Conservation (phyloP, 2,329 filamentous ascomycete genomes). For the Aspergillus unguis region DNA sequence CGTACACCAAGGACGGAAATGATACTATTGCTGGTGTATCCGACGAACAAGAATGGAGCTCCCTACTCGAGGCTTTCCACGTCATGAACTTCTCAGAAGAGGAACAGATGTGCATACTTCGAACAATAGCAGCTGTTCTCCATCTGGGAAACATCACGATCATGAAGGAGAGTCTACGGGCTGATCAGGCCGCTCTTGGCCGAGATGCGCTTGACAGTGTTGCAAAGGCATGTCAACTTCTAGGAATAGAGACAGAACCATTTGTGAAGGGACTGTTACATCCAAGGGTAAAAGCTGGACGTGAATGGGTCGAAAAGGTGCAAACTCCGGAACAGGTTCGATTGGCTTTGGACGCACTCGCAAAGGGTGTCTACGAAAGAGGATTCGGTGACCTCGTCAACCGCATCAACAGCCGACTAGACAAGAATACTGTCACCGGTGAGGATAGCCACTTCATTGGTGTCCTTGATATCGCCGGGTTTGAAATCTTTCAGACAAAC, state of each 20-base stretch:
- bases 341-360: constrained; percentile 80
- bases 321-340: constrained; percentile 96
- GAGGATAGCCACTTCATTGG: constrained; percentile 96
- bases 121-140: constrained; percentile 84
- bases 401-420: constrained; percentile 87
- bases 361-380: constrained; percentile 97
- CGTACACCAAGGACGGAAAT: constrained; percentile 87
- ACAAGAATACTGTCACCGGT: constrained; percentile 74
- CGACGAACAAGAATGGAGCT: constrained; percentile 85
- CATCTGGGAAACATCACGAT: constrained; percentile 91
- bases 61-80: constrained; percentile 84
- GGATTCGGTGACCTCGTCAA: constrained; percentile 89
- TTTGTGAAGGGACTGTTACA: constrained; percentile 88
- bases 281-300: constrained; percentile 88
- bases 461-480: constrained; percentile 96
- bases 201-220: constrained; percentile 72
- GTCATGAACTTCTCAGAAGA: constrained; percentile 89
- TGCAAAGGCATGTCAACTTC: constrained; percentile 73
- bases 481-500: constrained; percentile 97
- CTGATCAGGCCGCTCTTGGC: constrained; percentile 82
- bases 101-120: constrained; percentile 78
- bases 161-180: constrained; percentile 82
- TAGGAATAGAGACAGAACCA: constrained; percentile 78
- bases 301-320: constrained; percentile 98
- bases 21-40: constrained; percentile 88